Percentiles rank a stretch among this genome's conserved stretches.
phyloP scores from a whole-genome alignment of 2,329 filamentous ascomycete species.

The Akanthomyces muscarius region DNA sequence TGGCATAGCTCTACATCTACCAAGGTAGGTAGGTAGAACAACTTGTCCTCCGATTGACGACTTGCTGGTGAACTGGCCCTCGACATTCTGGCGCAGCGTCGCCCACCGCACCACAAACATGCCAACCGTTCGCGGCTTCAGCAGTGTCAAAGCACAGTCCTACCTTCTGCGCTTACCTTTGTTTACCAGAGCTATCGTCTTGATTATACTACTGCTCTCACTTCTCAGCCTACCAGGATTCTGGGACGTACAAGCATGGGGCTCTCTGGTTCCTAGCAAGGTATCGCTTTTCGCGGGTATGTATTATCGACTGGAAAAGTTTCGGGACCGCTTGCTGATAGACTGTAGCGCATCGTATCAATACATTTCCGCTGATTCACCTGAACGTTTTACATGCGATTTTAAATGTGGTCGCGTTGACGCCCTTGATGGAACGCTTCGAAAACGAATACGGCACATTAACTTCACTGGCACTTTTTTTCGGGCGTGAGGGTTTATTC shows the following conservation, averaged over 20 bases:
- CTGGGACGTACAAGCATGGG: conserved; percentile 74
- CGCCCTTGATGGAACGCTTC: conserved; percentile 89
- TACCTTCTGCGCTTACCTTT: conserved; percentile 84
- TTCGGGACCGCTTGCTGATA: background rate
- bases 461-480: conserved; percentile 79
- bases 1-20: background rate
- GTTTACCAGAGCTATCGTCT: conserved; percentile 69
- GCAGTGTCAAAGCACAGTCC: conserved; percentile 68
- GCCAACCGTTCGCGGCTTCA: conserved; percentile 49
- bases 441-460: conserved; percentile 90
- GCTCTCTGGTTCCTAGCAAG: conserved; percentile 71
- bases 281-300: conserved; percentile 67
- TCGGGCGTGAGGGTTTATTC: conserved; percentile 69
- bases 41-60: background rate
- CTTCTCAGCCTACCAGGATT: conserved; percentile 62
- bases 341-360: conserved; percentile 76
- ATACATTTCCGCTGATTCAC: conserved; percentile 89
- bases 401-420: conserved; percentile 74
- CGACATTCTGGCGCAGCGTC: background rate
- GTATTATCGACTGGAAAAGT: conserved; percentile 29
- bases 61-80: background rate
- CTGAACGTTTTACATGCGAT: conserved; percentile 73
- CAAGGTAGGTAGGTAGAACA: too few relatives aligned
- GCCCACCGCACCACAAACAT: conserved; percentile 24
- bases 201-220: conserved; percentile 61